Evolutionary conservation across 2,329 filamentous ascomycete species (phyloP).

Genomic region (Fulvia fulva): DNA sequence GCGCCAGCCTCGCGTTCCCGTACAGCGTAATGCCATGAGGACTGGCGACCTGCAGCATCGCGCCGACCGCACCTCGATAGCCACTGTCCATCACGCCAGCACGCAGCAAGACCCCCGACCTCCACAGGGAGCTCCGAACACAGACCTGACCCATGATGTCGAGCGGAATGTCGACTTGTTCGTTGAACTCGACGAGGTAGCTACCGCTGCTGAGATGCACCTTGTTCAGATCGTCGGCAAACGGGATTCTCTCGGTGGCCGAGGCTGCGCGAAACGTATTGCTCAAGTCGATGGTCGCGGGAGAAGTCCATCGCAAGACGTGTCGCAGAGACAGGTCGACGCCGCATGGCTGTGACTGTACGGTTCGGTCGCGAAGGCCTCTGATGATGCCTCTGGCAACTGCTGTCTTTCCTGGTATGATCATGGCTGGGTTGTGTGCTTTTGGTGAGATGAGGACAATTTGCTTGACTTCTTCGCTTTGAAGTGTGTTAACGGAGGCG

Average conservation of each 20-base stretch:
- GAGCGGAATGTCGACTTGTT: slow-evolving; percentile 37
- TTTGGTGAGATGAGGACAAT: too few relatives aligned
- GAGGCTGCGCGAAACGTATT: slow-evolving; percentile 9
- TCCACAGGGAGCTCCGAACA: slow-evolving; percentile 38
- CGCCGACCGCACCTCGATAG: slow-evolving; percentile 41
- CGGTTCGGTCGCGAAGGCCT: slow-evolving; percentile 1
- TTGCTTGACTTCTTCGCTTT: too few relatives aligned
- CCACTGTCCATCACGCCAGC: slow-evolving; percentile 44
- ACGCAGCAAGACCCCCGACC: slow-evolving; percentile 36
- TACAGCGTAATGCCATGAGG: slow-evolving; percentile 33
- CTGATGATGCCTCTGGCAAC: slow-evolving; percentile 11
- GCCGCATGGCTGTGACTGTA: slow-evolving; percentile 20
- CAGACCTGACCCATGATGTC: slow-evolving; percentile 41
- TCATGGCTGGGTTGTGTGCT: slow-evolving; percentile 7
- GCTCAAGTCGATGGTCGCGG: slow-evolving; percentile 13
- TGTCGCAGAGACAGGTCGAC: slow-evolving; percentile 18
- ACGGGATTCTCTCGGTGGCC: slow-evolving; percentile 4
- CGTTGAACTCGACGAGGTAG: slow-evolving; percentile 42
- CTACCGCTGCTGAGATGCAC: slow-evolving; percentile 23
- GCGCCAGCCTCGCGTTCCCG: slow-evolving; percentile 37
- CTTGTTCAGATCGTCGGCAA: not conserved
- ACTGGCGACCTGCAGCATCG: slow-evolving; percentile 33
- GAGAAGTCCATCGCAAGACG: slow-evolving; percentile 12
- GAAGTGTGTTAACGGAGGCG: too few relatives aligned
- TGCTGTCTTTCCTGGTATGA: slow-evolving; percentile 11